Base-by-base conservation (phyloP, 352 stramenopile genomes). In the Globisporangium recalcitrans region DNA sequence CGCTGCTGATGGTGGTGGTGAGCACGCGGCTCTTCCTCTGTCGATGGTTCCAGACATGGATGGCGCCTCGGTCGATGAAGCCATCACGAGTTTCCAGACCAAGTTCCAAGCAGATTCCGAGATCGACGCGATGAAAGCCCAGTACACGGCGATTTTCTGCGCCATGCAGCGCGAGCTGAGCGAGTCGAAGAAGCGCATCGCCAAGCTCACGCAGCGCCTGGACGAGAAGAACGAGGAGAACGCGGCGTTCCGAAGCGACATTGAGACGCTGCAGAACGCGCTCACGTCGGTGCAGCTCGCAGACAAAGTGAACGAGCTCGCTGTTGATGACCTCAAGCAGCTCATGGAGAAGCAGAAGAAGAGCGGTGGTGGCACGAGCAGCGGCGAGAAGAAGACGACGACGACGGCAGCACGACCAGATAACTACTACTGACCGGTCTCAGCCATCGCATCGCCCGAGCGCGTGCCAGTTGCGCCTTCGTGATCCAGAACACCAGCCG, bases 81-180 rank as follows among this genome's bases (percentile, higher is more conserved):
- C 79, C 22, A 84, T 91, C 31, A 58, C 71, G 51, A 70, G 74
- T 5, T 87, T 88, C 32, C 73, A 76, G 49, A 58, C 70, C 38
- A 60, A 55, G 6, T 60, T 38, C 36, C n/a, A 29, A 21, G 16
- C 40, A 2, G 27, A 55, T 9, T 26, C 52, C 1, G 69, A 82
- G 14, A 53, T 84, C 13, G 59, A 70, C 21, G 69, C 70, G 22
- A 63, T 89, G 60, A 71, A 73, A 27, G 60, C 73, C 21, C 78
- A 77, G 54, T 91, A 91, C 40, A 75, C 85, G 8, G 64, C 77
- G 36, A 85, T 91, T 69, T 87, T 91, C 57, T 82, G 78, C 32
- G 78, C 74, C 3, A 44, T 91, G 40, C 82, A 91, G 52, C 71
- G 69, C 14, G 78, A 87, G 59, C 60, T 91, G 60, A 67, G 75